A percentile compares a stretch with the other conserved stretches of the same genome.
These are phyloP conservation scores for Colletotrichum euphorbiae DNA, from an alignment of 2,329 filamentous ascomycete genomes.

Conservation along the genomic window DNA sequence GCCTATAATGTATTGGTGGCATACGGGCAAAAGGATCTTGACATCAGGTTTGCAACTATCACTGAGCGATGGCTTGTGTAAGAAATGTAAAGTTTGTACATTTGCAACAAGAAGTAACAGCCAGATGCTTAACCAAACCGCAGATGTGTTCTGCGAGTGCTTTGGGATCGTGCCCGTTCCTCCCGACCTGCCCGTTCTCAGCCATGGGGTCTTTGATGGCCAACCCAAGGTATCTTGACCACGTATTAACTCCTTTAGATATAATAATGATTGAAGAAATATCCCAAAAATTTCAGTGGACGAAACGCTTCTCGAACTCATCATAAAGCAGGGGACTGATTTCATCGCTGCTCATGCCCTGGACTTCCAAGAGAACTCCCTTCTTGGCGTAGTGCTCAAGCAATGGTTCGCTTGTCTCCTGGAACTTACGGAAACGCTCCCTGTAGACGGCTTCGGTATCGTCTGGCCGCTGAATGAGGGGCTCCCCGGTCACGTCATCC, in stretches of 20 bases:
- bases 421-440: conserved; percentile 82
- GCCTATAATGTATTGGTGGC: no score
- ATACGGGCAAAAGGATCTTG: no score
- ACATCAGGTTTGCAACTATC: no score
- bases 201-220: conserved; percentile 39
- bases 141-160: conserved; percentile 10
- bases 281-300: conserved; percentile 41
- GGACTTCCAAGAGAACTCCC: conserved; percentile 86
- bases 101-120: conserved; percentile 14
- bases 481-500: conserved; percentile 93
- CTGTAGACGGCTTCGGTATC: conserved; percentile 90
- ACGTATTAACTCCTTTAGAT: conserved; percentile 37
- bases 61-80: background rate
- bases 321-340: conserved; percentile 89
- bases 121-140: conserved; percentile 10
- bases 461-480: conserved; percentile 83
- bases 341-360: conserved; percentile 92
- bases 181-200: conserved; percentile 34
- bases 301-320: conserved; percentile 84
- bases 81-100: conserved; percentile 22
- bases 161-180: conserved; percentile 11
- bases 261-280: conserved; percentile 12
- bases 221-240: conserved; percentile 38
- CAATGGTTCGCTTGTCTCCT: conserved; percentile 85
- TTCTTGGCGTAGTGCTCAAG: conserved; percentile 89